phyloP scores from a whole-genome alignment of 768 basidiomycete genomes.

The Suillus tomentosus region DNA sequence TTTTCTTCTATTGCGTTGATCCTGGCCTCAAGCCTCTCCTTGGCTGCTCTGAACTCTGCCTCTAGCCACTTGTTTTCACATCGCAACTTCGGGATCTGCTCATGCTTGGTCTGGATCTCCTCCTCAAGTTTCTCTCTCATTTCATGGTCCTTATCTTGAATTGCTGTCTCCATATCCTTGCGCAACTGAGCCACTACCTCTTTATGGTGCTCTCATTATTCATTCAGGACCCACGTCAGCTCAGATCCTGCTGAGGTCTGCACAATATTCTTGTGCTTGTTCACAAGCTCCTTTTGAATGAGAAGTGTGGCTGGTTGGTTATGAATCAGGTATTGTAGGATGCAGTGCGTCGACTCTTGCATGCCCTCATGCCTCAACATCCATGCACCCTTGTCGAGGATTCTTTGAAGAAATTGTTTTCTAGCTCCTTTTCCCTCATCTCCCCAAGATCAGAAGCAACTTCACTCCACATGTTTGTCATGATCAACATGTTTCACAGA shows the following conservation, averaged over 20 bases:
- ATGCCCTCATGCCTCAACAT: constrained; percentile 39
- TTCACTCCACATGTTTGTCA: constrained; percentile 48
- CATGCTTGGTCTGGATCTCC: constrained; percentile 21
- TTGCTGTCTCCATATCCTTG: constrained; percentile 43
- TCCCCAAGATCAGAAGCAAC: constrained; percentile 30
- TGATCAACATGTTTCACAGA: constrained; percentile 43
- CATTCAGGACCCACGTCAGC: constrained; percentile 43
- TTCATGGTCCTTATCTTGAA: constrained; percentile 40
- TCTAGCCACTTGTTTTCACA: constrained; percentile 5
- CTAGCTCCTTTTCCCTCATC: constrained; percentile 42
- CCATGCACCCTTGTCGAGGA: constrained; percentile 41
- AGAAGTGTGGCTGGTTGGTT: constrained; percentile 40
- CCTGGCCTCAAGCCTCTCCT: constrained; percentile 8
- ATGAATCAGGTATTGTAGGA: constrained; percentile 39
- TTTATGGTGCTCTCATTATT: constrained; percentile 40
- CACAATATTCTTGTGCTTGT: constrained; percentile 40
- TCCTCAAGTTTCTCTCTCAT: constrained; percentile 38
- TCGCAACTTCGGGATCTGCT: constrained; percentile 1
- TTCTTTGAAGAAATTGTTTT: constrained; percentile 42
- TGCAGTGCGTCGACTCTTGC: constrained; percentile 38
- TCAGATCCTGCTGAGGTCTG: constrained; percentile 50
- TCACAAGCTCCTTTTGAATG: constrained; percentile 48
- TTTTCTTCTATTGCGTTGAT: constrained; percentile 8
- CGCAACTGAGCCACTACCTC: constrained; percentile 43
- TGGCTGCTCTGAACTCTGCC: constrained; percentile 6